Conservation (phyloP, 495 filamentous ascomycete genomes). For the Sordaria brevicollis region DNA sequence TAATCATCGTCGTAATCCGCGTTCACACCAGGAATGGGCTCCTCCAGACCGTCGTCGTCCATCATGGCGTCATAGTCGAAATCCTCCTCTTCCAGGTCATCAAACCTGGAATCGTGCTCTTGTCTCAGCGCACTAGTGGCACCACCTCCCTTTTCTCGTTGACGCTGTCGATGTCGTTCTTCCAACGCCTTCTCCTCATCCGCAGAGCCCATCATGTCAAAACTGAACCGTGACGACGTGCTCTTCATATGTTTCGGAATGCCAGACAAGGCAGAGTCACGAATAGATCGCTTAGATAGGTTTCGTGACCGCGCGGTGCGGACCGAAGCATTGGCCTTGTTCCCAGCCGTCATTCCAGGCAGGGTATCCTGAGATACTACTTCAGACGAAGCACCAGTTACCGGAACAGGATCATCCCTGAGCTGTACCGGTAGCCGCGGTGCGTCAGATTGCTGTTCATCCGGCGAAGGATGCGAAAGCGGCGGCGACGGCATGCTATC, state of each 20-base stretch:
- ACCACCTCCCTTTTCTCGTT: constrained; percentile 38
- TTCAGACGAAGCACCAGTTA: constrained; percentile 19
- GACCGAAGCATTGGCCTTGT: constrained; percentile 13
- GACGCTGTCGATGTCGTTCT: constrained; percentile 71
- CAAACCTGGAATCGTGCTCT: constrained; percentile 34
- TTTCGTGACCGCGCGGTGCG: constrained; percentile 20
- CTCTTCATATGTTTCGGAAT: constrained; percentile 71
- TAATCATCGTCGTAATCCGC: constrained; percentile 48
- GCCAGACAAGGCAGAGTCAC: constrained; percentile 37
- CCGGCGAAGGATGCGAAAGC: constrained; percentile 3
- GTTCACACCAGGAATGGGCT: constrained; percentile 67
- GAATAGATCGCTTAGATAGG: constrained; percentile 28
- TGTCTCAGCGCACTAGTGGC: neutral
- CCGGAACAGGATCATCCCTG: constrained; percentile 21
- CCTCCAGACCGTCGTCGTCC: constrained; percentile 64
- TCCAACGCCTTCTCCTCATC: constrained; percentile 75
- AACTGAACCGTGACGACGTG: constrained; percentile 82
- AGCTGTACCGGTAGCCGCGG: constrained; percentile 25
- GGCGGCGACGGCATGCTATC: neutral
- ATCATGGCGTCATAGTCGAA: constrained; percentile 62
- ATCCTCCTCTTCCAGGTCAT: constrained; percentile 57
- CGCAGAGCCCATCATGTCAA: constrained; percentile 80
- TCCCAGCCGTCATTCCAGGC: constrained; percentile 1
- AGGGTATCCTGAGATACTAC: constrained; percentile 21
- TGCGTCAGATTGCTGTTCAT: constrained; percentile 5